phyloP scores from a whole-genome alignment of 2,329 filamentous ascomycete species.

The Lachnellula cervina region DNA sequence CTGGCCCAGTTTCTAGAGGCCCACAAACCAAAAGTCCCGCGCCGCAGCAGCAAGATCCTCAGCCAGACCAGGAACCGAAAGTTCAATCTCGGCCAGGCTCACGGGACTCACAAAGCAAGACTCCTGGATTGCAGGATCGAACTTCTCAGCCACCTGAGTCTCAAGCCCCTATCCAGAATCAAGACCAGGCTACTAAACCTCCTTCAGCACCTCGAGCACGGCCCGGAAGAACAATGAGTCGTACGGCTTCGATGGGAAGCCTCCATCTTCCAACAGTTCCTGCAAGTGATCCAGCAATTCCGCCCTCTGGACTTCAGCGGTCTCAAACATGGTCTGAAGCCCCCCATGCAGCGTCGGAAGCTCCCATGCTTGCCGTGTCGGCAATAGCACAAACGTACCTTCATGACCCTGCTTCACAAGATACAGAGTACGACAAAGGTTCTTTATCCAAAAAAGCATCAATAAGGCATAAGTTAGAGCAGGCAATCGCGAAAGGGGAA shows the following conservation, averaged over 20 bases:
- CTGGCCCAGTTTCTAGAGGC: not conserved
- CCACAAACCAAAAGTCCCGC: conserved; percentile 1
- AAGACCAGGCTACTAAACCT: not conserved
- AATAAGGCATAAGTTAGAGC: conserved; percentile 50
- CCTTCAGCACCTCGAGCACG: conserved; percentile 32
- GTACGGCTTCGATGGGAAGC: conserved; percentile 29
- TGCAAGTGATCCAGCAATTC: conserved; percentile 48
- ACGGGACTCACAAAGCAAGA: not conserved
- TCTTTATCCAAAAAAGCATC: conserved; percentile 26
- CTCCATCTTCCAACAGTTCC: conserved; percentile 35
- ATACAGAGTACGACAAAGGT: not conserved
- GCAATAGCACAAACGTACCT: not conserved
- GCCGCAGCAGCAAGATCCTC: conserved; percentile 1
- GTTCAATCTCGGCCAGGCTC: not conserved
- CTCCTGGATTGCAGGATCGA: not conserved
- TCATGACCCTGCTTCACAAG: conserved; percentile 1
- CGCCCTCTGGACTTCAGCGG: conserved; percentile 36
- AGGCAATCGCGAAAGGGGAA: conserved; percentile 69
- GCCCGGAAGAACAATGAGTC: conserved; percentile 34
- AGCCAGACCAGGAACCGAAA: not conserved
- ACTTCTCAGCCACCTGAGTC: not conserved
- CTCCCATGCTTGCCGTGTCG: conserved; percentile 6
- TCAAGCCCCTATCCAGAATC: not conserved
- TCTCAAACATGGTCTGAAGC: conserved; percentile 43
- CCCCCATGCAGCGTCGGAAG: conserved; percentile 38